A percentile compares a stretch with the other conserved stretches of the same genome.
These are phyloP conservation scores for Apodospora peruviana DNA, from an alignment of 495 filamentous ascomycete genomes.

Conservation along the genomic window DNA sequence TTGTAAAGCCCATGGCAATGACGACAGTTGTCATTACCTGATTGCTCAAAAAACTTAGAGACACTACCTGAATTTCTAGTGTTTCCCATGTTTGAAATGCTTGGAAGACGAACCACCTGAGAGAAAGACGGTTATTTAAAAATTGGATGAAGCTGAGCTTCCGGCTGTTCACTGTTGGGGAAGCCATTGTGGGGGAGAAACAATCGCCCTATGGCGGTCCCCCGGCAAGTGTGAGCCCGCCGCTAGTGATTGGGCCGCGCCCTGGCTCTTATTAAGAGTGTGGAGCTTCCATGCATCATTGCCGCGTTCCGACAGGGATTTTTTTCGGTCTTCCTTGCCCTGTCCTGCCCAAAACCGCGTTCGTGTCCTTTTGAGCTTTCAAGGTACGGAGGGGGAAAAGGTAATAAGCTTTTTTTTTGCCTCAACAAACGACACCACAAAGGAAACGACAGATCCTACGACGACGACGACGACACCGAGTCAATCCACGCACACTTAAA, in stretches of 20 bases:
- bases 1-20: no score
- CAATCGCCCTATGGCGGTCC: no score
- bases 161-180: no score
- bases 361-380: constrained; percentile 35
- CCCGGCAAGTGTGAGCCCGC: neutral
- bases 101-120: no score
- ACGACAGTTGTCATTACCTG: no score
- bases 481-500: neutral
- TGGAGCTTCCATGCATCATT: constrained; percentile 15
- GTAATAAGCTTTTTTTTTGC: neutral
- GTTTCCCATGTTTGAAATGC: no score
- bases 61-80: no score
- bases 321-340: neutral
- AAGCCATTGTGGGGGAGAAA: no score
- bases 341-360: constrained; percentile 31
- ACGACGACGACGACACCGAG: neutral
- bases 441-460: no score
- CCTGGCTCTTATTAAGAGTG: neutral
- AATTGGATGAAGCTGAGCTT: no score
- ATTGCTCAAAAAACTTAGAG: no score
- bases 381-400: neutral
- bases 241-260: constrained; percentile 14
- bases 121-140: no score
- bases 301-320: constrained; percentile 13
- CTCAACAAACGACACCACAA: constrained; percentile 1